These are phyloP conservation scores for Dendryphion nanum DNA, from an alignment of 2,329 filamentous ascomycete genomes.

Conservation along the genomic window DNA sequence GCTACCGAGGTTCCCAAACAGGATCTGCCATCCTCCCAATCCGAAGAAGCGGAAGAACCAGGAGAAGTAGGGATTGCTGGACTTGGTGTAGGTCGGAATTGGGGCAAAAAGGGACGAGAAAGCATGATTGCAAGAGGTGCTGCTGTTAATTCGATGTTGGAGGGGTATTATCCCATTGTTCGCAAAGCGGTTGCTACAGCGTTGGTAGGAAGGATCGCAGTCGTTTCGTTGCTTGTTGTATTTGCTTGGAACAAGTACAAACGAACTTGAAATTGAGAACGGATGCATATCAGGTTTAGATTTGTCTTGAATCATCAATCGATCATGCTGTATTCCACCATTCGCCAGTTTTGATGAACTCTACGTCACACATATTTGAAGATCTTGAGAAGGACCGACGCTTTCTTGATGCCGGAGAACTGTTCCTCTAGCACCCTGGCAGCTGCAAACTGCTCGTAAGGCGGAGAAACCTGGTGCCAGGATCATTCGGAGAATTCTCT, in stretches of 20 bases:
- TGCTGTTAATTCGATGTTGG: slow-evolving; percentile 49
- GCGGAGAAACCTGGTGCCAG: no score
- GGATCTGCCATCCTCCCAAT: slow-evolving; percentile 18
- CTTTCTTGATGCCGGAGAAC: no score
- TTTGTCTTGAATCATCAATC: no score
- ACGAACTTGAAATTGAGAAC: neutral
- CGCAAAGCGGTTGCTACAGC: slow-evolving; percentile 47
- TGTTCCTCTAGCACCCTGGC: no score
- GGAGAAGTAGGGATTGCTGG: slow-evolving; percentile 48
- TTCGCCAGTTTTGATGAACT: no score
- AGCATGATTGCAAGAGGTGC: slow-evolving; percentile 39
- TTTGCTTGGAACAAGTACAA: slow-evolving; percentile 20
- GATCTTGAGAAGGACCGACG: no score
- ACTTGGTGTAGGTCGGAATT: slow-evolving; percentile 43
- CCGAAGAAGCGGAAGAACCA: slow-evolving; percentile 26
- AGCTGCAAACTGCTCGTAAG: no score
- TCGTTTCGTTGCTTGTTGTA: slow-evolving; percentile 20
- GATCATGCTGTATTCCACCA: no score
- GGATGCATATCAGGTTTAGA: no score
- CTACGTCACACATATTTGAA: no score
- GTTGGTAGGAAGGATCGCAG: slow-evolving; percentile 37
- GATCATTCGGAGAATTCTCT: neutral
- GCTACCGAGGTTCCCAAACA: slow-evolving; percentile 21
- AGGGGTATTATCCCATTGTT: slow-evolving; percentile 54
- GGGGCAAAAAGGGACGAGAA: slow-evolving; percentile 33